A percentile compares a stretch with the other conserved stretches of the same genome.
Evolutionary conservation across 371 early-diverging fungal species (phyloP).

Genomic region (Apophysomyces ossiformis): DNA sequence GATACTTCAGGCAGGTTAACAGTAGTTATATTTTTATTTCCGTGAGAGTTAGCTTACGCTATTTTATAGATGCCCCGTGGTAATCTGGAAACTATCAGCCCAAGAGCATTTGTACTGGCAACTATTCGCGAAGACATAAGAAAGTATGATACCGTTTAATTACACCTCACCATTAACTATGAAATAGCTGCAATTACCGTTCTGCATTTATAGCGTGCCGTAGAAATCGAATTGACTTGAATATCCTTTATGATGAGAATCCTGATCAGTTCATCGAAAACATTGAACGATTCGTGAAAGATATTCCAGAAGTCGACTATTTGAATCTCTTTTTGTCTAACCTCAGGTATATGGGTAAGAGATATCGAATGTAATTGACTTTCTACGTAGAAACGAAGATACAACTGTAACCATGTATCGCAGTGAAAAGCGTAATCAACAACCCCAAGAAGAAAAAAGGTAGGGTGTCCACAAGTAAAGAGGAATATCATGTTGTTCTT

Average conservation of each 20-base stretch:
- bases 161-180: not conserved
- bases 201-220: slow-evolving; percentile 88
- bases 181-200: slow-evolving; percentile 64
- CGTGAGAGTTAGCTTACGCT: too few species aligned
- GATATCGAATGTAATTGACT: not conserved
- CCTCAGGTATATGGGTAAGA: slow-evolving; percentile 52
- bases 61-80: slow-evolving; percentile 87
- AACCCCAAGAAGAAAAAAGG: slow-evolving; percentile 18
- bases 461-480: not conserved
- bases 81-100: slow-evolving; percentile 95
- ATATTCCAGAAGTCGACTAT: slow-evolving; percentile 83
- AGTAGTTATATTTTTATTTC: too few species aligned
- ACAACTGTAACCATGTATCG: slow-evolving; percentile 71
- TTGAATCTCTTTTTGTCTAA: slow-evolving; percentile 90
- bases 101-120: slow-evolving; percentile 89
- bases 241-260: slow-evolving; percentile 82
- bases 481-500: not conserved
- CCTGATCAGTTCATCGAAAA: slow-evolving; percentile 72
- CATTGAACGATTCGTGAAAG: slow-evolving; percentile 71
- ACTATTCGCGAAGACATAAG: slow-evolving; percentile 76
- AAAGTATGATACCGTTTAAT: slow-evolving; percentile 29
- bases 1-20: slow-evolving; percentile 68
- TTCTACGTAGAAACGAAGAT: slow-evolving; percentile 61
- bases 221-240: slow-evolving; percentile 92
- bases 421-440: slow-evolving; percentile 27